Conservation (phyloP, 352 stramenopile species). For the Globisporangium abappressorium region DNA sequence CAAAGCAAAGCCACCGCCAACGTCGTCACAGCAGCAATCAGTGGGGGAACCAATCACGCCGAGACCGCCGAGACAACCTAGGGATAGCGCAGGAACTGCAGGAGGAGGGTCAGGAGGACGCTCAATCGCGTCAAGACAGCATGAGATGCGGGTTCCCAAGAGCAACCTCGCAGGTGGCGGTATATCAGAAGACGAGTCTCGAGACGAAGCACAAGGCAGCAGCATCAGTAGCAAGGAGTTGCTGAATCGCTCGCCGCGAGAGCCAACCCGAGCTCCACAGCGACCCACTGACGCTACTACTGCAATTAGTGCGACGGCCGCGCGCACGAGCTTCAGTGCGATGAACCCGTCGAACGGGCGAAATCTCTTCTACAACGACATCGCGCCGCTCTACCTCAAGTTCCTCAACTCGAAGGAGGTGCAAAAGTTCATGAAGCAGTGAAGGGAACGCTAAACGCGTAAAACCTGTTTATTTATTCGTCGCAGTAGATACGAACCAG, state of each 20-base stretch:
- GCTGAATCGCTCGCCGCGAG: neutral
- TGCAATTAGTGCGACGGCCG: neutral
- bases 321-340: neutral
- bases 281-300: neutral
- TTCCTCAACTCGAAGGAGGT: slow-evolving; percentile 71
- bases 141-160: neutral
- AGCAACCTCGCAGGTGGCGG: neutral
- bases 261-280: neutral
- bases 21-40: neutral
- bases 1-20: neutral
- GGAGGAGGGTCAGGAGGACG: neutral
- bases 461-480: too few species aligned
- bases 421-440: slow-evolving; percentile 48
- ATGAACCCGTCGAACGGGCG: slow-evolving; percentile 20
- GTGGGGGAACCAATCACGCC: neutral
- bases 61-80: slow-evolving; percentile 1
- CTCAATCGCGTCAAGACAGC: neutral
- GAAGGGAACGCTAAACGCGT: neutral
- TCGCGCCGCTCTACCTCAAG: slow-evolving; percentile 68
- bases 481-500: too few species aligned
- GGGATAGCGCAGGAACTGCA: neutral
- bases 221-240: slow-evolving; percentile 3
- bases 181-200: neutral
- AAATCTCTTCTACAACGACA: slow-evolving; percentile 75
- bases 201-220: neutral